Percentiles rank a stretch among this genome's conserved stretches.
phyloP scores from a whole-genome alignment of 805 yeast genomes.

The Yamadazyma nakazawae region DNA sequence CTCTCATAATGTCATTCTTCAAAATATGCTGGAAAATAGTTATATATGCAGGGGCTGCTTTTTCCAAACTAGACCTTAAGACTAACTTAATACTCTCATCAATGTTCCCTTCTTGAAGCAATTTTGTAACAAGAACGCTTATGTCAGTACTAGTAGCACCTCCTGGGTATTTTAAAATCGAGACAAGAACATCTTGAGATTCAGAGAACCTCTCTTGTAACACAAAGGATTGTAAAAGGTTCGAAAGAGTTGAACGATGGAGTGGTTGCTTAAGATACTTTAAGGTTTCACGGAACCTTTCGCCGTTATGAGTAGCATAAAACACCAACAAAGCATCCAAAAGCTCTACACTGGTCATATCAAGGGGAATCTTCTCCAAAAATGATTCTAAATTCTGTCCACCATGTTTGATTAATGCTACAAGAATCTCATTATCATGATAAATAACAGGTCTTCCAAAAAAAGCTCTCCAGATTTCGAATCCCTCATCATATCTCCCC shows the following conservation, averaged over 20 bases:
- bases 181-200: slow-evolving; percentile 27
- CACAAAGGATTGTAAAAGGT: slow-evolving; percentile 29
- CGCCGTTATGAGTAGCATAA: slow-evolving; percentile 8
- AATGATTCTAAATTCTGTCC: not conserved
- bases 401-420: not conserved
- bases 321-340: slow-evolving; percentile 9
- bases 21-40: slow-evolving; percentile 18
- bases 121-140: slow-evolving; percentile 22
- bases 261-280: slow-evolving; percentile 11
- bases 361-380: not conserved
- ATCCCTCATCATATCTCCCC: slow-evolving; percentile 16
- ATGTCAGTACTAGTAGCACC: slow-evolving; percentile 28
- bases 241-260: slow-evolving; percentile 30
- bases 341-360: slow-evolving; percentile 1
- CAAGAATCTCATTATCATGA: not conserved
- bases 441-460: not conserved
- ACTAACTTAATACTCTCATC: slow-evolving; percentile 24
- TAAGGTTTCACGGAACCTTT: not conserved
- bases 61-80: slow-evolving; percentile 14
- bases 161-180: slow-evolving; percentile 25
- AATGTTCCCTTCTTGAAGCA: slow-evolving; percentile 24
- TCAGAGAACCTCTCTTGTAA: slow-evolving; percentile 24
- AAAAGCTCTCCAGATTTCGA: slow-evolving; percentile 16
- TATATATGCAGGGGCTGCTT: slow-evolving; percentile 23
- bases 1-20: not conserved